Evolutionary conservation across 2,329 filamentous ascomycete species (phyloP).

Genomic region (Bipolaris oryzae): DNA sequence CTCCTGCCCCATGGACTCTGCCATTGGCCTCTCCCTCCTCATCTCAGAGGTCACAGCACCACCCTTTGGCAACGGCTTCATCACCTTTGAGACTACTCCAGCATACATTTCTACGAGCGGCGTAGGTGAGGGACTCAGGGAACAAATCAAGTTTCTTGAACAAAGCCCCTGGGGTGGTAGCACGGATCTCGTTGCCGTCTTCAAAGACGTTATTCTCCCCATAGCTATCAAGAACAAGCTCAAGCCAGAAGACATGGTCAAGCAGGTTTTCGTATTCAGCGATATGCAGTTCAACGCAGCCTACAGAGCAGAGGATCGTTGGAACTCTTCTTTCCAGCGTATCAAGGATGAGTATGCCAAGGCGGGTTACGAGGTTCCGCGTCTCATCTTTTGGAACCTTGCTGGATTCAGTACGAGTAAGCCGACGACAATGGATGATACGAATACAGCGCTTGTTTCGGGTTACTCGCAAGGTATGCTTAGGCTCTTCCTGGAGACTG

Average conservation of each 20-base stretch:
- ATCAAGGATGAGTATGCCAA: constrained; percentile 55
- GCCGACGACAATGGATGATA: constrained; percentile 55
- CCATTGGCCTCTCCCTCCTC: constrained; percentile 63
- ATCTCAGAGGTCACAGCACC: constrained; percentile 59
- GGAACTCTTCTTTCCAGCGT: constrained; percentile 58
- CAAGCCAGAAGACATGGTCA: constrained; percentile 64
- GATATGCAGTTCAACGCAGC: constrained; percentile 66
- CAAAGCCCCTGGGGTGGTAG: constrained; percentile 49
- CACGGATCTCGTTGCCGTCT: constrained; percentile 63
- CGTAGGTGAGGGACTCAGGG: constrained; percentile 45
- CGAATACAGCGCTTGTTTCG: constrained; percentile 58
- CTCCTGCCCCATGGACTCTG: constrained; percentile 59
- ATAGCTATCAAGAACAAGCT: constrained; percentile 59
- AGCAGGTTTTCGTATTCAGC: constrained; percentile 65
- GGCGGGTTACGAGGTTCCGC: constrained; percentile 63
- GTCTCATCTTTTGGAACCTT: constrained; percentile 67
- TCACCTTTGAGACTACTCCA: constrained; percentile 57
- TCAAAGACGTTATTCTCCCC: constrained; percentile 60
- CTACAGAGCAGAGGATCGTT: constrained; percentile 26
- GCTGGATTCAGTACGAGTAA: constrained; percentile 57
- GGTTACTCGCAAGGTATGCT: constrained; percentile 65
- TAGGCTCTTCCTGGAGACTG: constrained; percentile 62
- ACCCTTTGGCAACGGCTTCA: constrained; percentile 62
- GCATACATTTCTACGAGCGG: constrained; percentile 48
- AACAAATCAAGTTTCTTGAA: constrained; percentile 51